Base-by-base conservation (phyloP, 345 rosid genomes). In the Camelina neglecta region DNA sequence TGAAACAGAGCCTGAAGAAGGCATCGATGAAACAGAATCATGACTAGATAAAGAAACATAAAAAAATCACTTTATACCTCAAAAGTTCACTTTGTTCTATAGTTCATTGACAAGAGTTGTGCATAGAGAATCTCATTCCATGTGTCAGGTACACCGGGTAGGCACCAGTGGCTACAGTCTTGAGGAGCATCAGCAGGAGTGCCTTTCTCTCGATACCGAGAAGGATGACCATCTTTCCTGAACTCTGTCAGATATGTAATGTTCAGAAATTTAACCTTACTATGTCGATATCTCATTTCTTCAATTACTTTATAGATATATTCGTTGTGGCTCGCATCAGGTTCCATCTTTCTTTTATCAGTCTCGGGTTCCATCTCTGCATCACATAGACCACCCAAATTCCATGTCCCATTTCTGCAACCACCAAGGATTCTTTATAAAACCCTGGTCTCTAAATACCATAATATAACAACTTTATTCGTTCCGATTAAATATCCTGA, bases 81-180 rank as follows among this genome's bases (percentile, higher is more conserved):
- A 65, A 56, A 70, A 36, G n/a, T 13, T 60, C 44, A 69, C 45
- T 9, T 20, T 61, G 59, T 61, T 78, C 62, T 77, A 80, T 81
- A 86, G 49, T 79, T 80, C 84, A 81, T 81, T 23, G 86, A 84
- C 77, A 89, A 29, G 47, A 96, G 82, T 38, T 86, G 84, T 36
- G 90, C 90, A 74, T 88, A 92, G 81, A 93, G 84, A 36, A 96
- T 81, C 74, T 91, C 87, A 77, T 96, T 93, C 98, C 98, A 96
- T 16, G 85, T 79, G 67, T 93, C 93, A 9, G 98, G 97, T 49
- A 95, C 81, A 8, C 97, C 98, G 2, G 97, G 97, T 72, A 91
- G 65, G 80, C 97, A 96, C 97, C 99, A 96, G 62, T 91, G 97
- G 84, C 98, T 89, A 83, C 96, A 91, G 73, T 91, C 98, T 76